Evolutionary conservation across 2,329 filamentous ascomycete species (phyloP).

Genomic region (Penicillium rolfsii): DNA sequence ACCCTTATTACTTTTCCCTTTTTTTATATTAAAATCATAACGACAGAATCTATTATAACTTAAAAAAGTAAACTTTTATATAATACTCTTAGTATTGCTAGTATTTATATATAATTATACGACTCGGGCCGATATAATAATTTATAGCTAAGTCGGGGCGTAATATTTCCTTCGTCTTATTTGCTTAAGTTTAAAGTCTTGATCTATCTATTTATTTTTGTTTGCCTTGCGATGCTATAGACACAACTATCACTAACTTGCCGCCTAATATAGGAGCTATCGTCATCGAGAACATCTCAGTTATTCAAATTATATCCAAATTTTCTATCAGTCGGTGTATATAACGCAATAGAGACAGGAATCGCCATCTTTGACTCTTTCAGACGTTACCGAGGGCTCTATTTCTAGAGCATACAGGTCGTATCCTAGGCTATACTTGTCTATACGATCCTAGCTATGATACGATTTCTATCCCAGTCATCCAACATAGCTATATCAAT

Average conservation of each 20-base stretch:
- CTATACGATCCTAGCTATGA: conserved; percentile 34
- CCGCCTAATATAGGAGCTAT: too few relatives aligned
- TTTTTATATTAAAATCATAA: not conserved
- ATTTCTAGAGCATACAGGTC: conserved; percentile 52
- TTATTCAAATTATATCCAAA: conserved; percentile 9
- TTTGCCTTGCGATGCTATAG: not conserved
- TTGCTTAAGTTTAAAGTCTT: not conserved
- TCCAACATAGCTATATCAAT: not conserved
- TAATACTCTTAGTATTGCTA: not conserved
- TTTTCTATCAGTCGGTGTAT: conserved; percentile 22
- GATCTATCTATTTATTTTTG: not conserved
- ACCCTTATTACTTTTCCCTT: not conserved
- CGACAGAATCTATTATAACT: not conserved
- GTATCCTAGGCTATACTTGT: conserved; percentile 43
- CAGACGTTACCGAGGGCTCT: conserved; percentile 45
- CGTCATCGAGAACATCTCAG: too few relatives aligned
- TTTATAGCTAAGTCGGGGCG: not conserved
- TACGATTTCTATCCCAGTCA: conserved; percentile 1
- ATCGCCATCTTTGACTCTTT: conserved; percentile 50
- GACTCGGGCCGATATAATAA: not conserved
- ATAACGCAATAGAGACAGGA: conserved; percentile 50
- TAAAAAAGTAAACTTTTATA: not conserved
- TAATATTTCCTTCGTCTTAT: not conserved
- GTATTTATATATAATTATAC: not conserved
- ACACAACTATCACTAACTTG: not conserved